phyloP scores from a whole-genome alignment of 768 basidiomycete species.

The Antrodiella citrinella region DNA sequence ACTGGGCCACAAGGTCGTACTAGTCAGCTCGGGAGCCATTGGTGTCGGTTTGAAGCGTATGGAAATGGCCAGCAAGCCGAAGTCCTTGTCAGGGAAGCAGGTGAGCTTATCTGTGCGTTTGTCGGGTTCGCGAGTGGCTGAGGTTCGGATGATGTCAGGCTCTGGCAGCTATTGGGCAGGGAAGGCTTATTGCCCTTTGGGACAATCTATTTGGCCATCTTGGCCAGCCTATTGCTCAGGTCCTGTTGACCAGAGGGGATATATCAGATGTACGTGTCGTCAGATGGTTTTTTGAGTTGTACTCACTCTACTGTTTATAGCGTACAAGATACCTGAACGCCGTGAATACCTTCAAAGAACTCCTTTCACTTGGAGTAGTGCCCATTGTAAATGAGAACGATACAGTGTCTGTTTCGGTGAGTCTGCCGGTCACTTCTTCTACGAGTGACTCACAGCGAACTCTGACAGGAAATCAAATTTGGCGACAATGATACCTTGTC shows the following conservation, averaged over 20 bases:
- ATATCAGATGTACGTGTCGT: slow-evolving; percentile 77
- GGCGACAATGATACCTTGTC: slow-evolving; percentile 98
- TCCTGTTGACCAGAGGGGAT: slow-evolving; percentile 89
- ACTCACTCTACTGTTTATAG: slow-evolving; percentile 31
- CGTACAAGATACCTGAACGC: slow-evolving; percentile 94
- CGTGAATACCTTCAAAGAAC: slow-evolving; percentile 88
- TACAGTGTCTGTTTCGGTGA: slow-evolving; percentile 92
- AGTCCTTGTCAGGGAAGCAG: slow-evolving; percentile 86
- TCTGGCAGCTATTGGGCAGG: slow-evolving; percentile 94
- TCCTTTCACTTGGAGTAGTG: slow-evolving; percentile 88
- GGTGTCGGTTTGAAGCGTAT: slow-evolving; percentile 92
- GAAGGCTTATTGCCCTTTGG: slow-evolving; percentile 91
- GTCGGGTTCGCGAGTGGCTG: slow-evolving; percentile 13
- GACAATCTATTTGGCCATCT: slow-evolving; percentile 93
- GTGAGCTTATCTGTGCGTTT: slow-evolving; percentile 32
- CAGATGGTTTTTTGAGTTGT: slow-evolving; percentile 7
- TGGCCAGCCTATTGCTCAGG: slow-evolving; percentile 92
- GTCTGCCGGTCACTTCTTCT: slow-evolving; percentile 23
- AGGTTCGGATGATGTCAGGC: slow-evolving; percentile 43
- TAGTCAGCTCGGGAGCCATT: slow-evolving; percentile 97
- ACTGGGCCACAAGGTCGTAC: slow-evolving; percentile 87
- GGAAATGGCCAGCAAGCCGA: slow-evolving; percentile 72
- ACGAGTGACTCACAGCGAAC: neutral
- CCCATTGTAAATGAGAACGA: slow-evolving; percentile 99
- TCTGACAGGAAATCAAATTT: slow-evolving; percentile 91